These are phyloP conservation scores for Plenodomus tracheiphilus DNA, from an alignment of 2,329 filamentous ascomycete genomes.

Conservation along the genomic window DNA sequence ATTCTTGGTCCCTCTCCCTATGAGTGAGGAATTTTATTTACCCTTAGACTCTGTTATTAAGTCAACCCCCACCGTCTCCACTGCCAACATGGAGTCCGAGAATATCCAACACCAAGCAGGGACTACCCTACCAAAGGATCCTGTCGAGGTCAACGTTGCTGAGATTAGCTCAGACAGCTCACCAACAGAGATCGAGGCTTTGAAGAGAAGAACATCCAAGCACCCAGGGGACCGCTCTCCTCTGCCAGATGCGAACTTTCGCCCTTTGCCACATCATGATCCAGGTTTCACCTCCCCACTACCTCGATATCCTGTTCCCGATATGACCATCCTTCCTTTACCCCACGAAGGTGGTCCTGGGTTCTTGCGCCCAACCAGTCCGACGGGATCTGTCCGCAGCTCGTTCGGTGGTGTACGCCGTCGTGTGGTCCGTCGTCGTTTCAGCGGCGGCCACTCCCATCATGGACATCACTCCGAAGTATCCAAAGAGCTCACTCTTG, in stretches of 20 bases:
- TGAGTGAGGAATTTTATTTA: not conserved
- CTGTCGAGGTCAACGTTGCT: not conserved
- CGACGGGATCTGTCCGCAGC: constrained; percentile 9
- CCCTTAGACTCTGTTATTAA: constrained; percentile 1
- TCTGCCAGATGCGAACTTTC: too few species aligned
- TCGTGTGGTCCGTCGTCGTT: constrained; percentile 1
- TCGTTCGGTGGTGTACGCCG: constrained; percentile 6
- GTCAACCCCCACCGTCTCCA: not conserved
- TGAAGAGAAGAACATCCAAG: too few species aligned
- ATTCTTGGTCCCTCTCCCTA: not conserved
- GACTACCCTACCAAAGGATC: too few species aligned
- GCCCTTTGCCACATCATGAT: not conserved
- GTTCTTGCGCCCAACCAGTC: constrained; percentile 9
- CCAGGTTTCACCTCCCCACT: not conserved
- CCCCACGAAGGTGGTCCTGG: too few species aligned
- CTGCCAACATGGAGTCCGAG: not conserved
- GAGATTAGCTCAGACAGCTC: constrained; percentile 1
- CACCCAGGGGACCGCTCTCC: too few species aligned
- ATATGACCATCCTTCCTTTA: not conserved
- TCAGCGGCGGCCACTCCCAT: constrained; percentile 1
- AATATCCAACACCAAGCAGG: not conserved
- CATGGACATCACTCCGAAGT: constrained; percentile 7
- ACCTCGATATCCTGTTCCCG: not conserved
- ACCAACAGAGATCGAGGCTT: not conserved
- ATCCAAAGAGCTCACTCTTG: constrained; percentile 11